Evolutionary conservation across 306 rosid genomes (phyloP).

Genomic region (Lathyrus tuberosus): DNA sequence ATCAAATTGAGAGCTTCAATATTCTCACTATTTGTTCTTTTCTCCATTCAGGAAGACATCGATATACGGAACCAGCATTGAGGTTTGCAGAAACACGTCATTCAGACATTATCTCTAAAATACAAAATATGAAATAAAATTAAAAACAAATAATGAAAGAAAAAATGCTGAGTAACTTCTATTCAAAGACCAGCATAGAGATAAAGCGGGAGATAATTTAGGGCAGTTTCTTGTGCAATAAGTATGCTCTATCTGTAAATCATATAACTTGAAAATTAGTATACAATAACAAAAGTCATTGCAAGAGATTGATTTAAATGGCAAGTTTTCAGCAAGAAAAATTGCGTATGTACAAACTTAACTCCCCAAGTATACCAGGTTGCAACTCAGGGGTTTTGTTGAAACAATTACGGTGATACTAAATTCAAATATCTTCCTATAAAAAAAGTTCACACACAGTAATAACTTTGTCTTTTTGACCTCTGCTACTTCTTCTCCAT

Average conservation of each 20-base stretch:
- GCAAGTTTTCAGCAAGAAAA: conserved; percentile 13
- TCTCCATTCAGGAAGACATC: not conserved
- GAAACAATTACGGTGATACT: conserved; percentile 21
- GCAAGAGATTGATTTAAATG: conserved; percentile 3
- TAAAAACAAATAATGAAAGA: not conserved
- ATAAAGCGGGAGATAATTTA: not conserved
- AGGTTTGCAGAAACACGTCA: not conserved
- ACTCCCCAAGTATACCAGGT: conserved; percentile 23
- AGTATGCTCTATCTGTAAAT: conserved; percentile 26
- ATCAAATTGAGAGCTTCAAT: conserved; percentile 15
- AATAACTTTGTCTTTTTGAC: conserved; percentile 1
- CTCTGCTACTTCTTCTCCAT: not conserved
- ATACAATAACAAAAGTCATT: conserved; percentile 23
- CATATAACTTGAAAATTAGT: conserved; percentile 10
- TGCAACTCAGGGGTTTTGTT: conserved; percentile 20
- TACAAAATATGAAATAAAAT: conserved; percentile 1
- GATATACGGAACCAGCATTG: not conserved
- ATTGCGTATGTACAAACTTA: conserved; percentile 40
- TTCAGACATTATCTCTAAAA: not conserved
- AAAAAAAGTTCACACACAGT: conserved; percentile 19
- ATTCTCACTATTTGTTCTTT: not conserved
- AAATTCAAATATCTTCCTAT: conserved; percentile 15
- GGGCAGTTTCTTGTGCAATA: not conserved
- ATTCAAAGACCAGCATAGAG: not conserved
- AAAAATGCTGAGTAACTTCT: not conserved